These are phyloP conservation scores for Rhododendron williamsianum DNA, from an alignment of 148 eudicot genomes.

Conservation along the genomic window DNA sequence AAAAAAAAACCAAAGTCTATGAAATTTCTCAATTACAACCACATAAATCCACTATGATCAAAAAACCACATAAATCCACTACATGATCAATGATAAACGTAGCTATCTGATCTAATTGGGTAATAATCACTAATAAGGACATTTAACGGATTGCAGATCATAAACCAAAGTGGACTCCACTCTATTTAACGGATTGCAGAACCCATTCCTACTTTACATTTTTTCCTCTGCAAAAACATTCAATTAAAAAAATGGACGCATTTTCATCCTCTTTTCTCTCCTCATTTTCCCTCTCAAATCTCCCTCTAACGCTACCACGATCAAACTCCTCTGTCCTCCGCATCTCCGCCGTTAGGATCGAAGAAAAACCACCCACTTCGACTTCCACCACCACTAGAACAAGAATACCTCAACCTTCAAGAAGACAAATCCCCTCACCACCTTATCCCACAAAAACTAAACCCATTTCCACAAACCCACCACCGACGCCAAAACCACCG, in stretches of 20 bases:
- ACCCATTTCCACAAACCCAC: not conserved
- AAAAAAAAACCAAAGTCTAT: too few relatives aligned
- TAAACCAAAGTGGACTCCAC: too few relatives aligned
- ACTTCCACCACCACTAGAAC: not conserved
- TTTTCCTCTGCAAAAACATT: too few relatives aligned
- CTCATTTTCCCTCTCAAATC: conserved; percentile 9
- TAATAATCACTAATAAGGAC: too few relatives aligned
- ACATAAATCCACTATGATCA: too few relatives aligned
- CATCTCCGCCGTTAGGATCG: conserved; percentile 23
- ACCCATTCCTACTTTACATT: too few relatives aligned
- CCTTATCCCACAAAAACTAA: not conserved
- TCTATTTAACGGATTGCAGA: too few relatives aligned
- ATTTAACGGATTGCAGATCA: too few relatives aligned
- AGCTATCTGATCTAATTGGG: too few relatives aligned
- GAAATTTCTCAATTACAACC: too few relatives aligned
- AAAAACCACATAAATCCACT: too few relatives aligned
- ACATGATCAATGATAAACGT: too few relatives aligned
- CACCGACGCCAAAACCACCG: not conserved
- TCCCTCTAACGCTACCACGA: not conserved
- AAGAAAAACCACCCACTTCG: conserved; percentile 23
- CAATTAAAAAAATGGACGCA: conserved; percentile 10
- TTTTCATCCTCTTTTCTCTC: conserved; percentile 19
- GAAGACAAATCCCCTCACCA: not conserved
- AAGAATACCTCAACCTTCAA: not conserved
- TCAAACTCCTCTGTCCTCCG: not conserved